Base-by-base conservation (phyloP, 768 basidiomycete genomes). In the Rhizopogon vinicolor region DNA sequence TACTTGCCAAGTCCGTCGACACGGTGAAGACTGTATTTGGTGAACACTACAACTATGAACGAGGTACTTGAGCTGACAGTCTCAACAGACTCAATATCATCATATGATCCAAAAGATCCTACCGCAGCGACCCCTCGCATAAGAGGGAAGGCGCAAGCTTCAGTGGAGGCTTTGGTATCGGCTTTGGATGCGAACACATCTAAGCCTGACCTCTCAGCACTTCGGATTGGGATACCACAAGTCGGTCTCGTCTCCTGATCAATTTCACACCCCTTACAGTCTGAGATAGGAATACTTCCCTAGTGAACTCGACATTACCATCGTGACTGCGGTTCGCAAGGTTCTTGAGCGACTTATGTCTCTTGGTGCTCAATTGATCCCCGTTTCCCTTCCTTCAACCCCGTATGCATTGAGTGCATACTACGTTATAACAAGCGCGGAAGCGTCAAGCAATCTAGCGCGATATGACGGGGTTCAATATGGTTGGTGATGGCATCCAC, bases 341-440 rank as follows among this genome's bases (percentile, higher is more conserved):
- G 64, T 81, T 7, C 67, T 91, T 40, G 57, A 63, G 0, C 52
- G 63, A 10, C 74, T 88, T 16, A 51, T 60, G 60, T 41, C 65
- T 0, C 74, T 74, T 1, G 94, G 94, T 1, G 93, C 91, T 0
- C 73, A 74, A 1, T 62, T 97, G 31, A 69, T 83, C 1, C 80
- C 92, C 0, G 84, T 98, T 0, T 87, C 87, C 8, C 74, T 98
- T 10, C 89, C 92, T 0, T 70, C 75, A 2, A 83, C 83, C 0
- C 69, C 67, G 1, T 89, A 88, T 63, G 91, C 92, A 0, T 77
- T 98, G 5, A 92, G 93, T 53, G 89, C 93, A 12, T 98, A 98
- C 74, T 98, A 98, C 64, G 91, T 97, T n/a, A 79, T 98, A 14
- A 90, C 96, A 1, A 90, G 86, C 57, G 94, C 96, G 0, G 96